These are phyloP conservation scores for Phytophthora cactorum DNA, from an alignment of 352 stramenopile genomes.

Conservation along the genomic window DNA sequence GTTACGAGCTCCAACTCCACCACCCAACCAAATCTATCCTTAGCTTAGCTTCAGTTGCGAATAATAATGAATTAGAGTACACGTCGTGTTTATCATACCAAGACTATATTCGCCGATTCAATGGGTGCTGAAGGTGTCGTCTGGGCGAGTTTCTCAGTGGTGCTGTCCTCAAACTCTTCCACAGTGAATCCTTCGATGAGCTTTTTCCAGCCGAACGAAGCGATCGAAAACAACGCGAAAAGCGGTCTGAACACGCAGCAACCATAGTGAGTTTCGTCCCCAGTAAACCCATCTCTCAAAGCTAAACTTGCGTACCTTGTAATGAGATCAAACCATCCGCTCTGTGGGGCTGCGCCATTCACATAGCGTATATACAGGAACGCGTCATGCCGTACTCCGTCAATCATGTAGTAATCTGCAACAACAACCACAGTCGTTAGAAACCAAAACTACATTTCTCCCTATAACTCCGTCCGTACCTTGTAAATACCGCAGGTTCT, in stretches of 20 bases:
- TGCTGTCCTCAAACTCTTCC: constrained; percentile 42
- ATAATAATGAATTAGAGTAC: constrained; percentile 16
- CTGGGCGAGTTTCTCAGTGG: constrained; percentile 24
- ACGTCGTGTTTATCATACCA: constrained; percentile 33
- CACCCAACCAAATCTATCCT: constrained; percentile 36
- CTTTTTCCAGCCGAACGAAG: constrained; percentile 69
- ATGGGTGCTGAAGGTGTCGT: constrained; percentile 14
- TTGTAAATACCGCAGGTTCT: constrained; percentile 92
- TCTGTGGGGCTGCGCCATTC: constrained; percentile 68
- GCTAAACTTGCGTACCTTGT: constrained; percentile 43
- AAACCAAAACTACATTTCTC: background rate
- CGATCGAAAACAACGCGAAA: constrained; percentile 69
- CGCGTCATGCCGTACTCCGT: constrained; percentile 78
- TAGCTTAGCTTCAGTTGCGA: constrained; percentile 8
- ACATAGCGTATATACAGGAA: constrained; percentile 90
- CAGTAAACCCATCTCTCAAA: background rate
- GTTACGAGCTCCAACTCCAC: constrained; percentile 11
- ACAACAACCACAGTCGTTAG: constrained; percentile 12
- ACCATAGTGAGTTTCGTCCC: constrained; percentile 7
- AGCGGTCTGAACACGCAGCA: constrained; percentile 41
- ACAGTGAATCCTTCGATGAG: constrained; percentile 55
- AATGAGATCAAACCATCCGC: constrained; percentile 73
- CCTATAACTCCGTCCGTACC: constrained; percentile 42
- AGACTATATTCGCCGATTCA: constrained; percentile 25
- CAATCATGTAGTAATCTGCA: constrained; percentile 89